A percentile compares a stretch with the other conserved stretches of the same genome.
These are phyloP conservation scores for Mucor irregularis DNA, from an alignment of 371 early-diverging fungal genomes.

Conservation along the genomic window DNA sequence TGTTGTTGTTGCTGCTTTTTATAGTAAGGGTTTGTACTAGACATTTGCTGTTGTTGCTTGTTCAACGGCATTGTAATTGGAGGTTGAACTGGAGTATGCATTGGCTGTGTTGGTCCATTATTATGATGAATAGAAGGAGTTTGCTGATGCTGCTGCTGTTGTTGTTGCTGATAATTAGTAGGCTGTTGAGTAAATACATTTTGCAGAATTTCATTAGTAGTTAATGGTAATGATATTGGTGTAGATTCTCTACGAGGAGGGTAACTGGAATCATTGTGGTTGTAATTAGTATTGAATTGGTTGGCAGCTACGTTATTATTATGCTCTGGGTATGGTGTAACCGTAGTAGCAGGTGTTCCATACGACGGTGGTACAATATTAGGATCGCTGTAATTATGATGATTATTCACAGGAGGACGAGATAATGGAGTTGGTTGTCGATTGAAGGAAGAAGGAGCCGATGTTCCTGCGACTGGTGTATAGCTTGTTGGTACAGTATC, in stretches of 20 bases:
- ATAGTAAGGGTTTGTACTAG: constrained; percentile 2
- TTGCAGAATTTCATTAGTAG: neutral
- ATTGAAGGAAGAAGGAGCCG: neutral
- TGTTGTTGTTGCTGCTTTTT: neutral
- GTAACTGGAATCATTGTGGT: too few species aligned
- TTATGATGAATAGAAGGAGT: neutral
- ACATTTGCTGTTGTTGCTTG: neutral
- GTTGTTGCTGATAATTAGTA: too few species aligned
- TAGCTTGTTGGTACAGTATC: neutral
- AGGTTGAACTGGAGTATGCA: too few species aligned
- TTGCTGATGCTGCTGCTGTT: neutral
- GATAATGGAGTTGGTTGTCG: neutral
- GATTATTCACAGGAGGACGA: neutral
- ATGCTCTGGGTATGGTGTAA: too few species aligned
- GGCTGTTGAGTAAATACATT: too few species aligned
- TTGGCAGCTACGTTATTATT: too few species aligned
- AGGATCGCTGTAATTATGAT: neutral
- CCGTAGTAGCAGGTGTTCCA: too few species aligned
- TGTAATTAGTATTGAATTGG: too few species aligned
- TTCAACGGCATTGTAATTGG: neutral
- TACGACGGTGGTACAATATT: neutral
- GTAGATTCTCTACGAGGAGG: too few species aligned
- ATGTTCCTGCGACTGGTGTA: neutral
- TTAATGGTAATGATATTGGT: neutral
- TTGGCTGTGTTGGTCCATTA: neutral